A percentile compares a stretch with the other conserved stretches of the same genome.
phyloP scores from a whole-genome alignment of 768 basidiomycete species.

The Podaxis sp. region DNA sequence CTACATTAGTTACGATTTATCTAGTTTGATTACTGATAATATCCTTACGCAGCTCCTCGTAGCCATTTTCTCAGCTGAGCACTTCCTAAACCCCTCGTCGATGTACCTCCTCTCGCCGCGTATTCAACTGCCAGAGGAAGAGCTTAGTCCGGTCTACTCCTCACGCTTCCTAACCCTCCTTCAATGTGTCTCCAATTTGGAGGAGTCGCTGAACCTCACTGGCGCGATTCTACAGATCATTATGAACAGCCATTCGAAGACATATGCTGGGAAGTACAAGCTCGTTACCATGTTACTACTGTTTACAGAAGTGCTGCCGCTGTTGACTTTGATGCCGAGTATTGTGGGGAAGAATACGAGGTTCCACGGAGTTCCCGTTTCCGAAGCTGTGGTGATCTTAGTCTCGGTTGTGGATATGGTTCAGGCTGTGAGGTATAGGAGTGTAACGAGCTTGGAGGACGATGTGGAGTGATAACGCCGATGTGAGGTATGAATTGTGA shows the following conservation, averaged over 20 bases:
- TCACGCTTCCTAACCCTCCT: not conserved
- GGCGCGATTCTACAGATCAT: constrained; percentile 24
- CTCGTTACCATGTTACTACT: not conserved
- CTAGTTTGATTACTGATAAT: not conserved
- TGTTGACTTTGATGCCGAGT: not conserved
- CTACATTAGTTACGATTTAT: not conserved
- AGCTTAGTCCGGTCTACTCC: not conserved
- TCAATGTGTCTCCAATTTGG: not conserved
- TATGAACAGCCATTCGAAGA: constrained; percentile 22
- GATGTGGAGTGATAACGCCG: not conserved
- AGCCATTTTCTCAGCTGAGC: not conserved
- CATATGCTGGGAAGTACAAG: constrained; percentile 27
- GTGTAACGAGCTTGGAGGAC: not conserved
- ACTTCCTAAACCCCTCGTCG: not conserved
- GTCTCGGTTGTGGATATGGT: not conserved
- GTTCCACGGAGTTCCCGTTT: not conserved
- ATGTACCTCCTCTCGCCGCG: constrained; percentile 15
- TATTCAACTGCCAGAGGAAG: not conserved
- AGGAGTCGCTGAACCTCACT: constrained; percentile 13
- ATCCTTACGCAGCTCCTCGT: constrained; percentile 3
- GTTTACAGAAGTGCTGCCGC: not conserved
- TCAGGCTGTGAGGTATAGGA: constrained; percentile 4
- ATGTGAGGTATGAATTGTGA: no score
- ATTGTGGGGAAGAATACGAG: constrained; percentile 1
- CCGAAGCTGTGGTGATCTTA: not conserved